A percentile compares a stretch with the other conserved stretches of the same genome.
phyloP scores from a whole-genome alignment of 2,329 filamentous ascomycete genomes.

The Cryphonectria japonica region DNA sequence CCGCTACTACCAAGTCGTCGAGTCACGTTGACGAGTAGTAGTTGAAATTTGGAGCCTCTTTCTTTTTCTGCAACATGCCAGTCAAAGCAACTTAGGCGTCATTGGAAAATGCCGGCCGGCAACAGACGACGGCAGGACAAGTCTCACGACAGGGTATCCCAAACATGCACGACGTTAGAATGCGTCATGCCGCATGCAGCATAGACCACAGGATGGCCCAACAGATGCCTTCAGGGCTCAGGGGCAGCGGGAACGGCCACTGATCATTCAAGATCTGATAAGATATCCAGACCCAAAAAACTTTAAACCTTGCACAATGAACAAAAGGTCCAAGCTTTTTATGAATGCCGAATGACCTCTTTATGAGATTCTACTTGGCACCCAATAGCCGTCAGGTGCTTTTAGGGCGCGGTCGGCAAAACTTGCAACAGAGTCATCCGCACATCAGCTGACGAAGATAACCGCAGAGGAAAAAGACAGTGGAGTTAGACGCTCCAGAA shows the following conservation, averaged over 20 bases:
- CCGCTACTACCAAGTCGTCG: background rate
- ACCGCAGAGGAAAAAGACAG: background rate
- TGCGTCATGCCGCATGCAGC: conserved; percentile 7
- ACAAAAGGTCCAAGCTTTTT: background rate
- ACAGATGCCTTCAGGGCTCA: background rate
- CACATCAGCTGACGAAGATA: background rate
- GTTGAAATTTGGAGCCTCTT: background rate
- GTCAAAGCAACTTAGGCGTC: background rate
- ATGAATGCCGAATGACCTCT: background rate
- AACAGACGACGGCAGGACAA: too few species aligned
- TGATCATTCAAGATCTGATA: background rate
- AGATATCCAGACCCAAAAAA: background rate
- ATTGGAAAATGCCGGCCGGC: background rate
- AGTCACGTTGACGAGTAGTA: background rate
- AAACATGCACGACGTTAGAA: background rate
- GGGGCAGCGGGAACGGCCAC: background rate
- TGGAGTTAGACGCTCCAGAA: background rate
- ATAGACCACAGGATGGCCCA: background rate
- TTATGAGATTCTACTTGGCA: background rate
- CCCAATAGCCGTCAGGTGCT: background rate
- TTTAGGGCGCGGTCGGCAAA: background rate
- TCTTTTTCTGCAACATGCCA: background rate
- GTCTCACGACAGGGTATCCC: background rate
- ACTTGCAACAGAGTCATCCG: background rate
- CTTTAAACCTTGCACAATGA: background rate